phyloP scores from a whole-genome alignment of 371 early-diverging fungal genomes.

The Fennellomyces sp. region DNA sequence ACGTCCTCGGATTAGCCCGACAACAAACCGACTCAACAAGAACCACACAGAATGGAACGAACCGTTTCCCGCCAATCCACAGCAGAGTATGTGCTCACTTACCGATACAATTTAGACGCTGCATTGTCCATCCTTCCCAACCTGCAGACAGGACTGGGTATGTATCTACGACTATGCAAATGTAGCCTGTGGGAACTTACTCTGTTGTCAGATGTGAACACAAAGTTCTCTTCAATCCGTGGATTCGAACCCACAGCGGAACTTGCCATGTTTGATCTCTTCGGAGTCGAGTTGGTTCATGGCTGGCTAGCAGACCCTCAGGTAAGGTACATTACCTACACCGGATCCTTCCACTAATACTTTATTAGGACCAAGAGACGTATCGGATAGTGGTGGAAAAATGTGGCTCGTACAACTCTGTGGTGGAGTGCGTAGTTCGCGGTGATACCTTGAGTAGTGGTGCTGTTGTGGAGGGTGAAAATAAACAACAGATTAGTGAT shows the following conservation, averaged over 20 bases:
- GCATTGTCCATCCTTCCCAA: conserved; percentile 58
- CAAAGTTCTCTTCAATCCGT: conserved; percentile 74
- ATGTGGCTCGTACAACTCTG: conserved; percentile 73
- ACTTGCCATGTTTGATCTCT: conserved; percentile 79
- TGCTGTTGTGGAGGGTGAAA: conserved; percentile 30
- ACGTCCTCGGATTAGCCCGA: too few species aligned
- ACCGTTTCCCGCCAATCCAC: conserved; percentile 20
- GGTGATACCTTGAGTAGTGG: conserved; percentile 60
- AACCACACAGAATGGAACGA: neutral
- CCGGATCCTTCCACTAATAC: too few species aligned
- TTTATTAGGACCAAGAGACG: conserved; percentile 51
- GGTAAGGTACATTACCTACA: conserved; percentile 25
- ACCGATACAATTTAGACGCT: conserved; percentile 41
- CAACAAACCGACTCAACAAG: neutral
- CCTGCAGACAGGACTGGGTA: conserved; percentile 53
- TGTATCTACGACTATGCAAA: neutral
- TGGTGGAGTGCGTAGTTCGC: conserved; percentile 78
- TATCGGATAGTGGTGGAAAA: conserved; percentile 56
- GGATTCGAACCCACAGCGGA: conserved; percentile 82
- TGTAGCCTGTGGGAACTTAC: neutral
- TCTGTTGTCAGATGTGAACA: conserved; percentile 90
- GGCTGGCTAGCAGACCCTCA: conserved; percentile 89
- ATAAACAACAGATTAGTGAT: neutral
- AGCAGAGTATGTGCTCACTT: conserved; percentile 35
- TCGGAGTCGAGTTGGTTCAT: conserved; percentile 81